Evolutionary conservation across 2,329 filamentous ascomycete genomes (phyloP).

Genomic region (Lizonia empirigonia): DNA sequence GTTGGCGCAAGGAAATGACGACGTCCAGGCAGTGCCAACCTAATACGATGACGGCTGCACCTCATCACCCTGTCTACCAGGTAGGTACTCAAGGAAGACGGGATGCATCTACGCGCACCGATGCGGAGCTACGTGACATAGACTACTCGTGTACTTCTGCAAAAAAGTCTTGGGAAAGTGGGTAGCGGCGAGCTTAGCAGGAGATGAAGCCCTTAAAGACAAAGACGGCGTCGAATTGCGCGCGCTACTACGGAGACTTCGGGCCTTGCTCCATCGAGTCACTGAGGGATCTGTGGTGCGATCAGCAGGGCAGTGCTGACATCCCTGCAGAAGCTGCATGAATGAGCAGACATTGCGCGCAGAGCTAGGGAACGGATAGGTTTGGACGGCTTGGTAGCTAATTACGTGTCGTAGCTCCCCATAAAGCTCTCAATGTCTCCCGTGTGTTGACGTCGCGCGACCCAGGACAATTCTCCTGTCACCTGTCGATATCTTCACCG

Average conservation of each 20-base stretch:
- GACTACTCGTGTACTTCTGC: conserved; percentile 9
- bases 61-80: conserved; percentile 5
- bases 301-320: conserved; percentile 29
- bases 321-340: conserved; percentile 27
- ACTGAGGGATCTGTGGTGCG: conserved; percentile 23
- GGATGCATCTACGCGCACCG: conserved; percentile 6
- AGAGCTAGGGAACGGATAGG: conserved; percentile 22
- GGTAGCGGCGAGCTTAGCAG: conserved; percentile 10
- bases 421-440: conserved; percentile 28
- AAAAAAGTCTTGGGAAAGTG: conserved; percentile 13
- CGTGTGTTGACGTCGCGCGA: conserved; percentile 19
- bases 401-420: conserved; percentile 14
- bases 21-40: conserved; percentile 21
- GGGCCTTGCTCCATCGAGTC: conserved; percentile 24
- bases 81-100: conserved; percentile 21
- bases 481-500: conserved; percentile 19
- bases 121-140: conserved; percentile 4
- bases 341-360: conserved; percentile 19
- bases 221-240: conserved; percentile 1
- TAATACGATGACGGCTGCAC: conserved; percentile 14
- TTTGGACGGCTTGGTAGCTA: conserved; percentile 20
- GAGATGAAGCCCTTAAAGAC: conserved; percentile 9
- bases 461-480: conserved; percentile 19
- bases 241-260: conserved; percentile 21
- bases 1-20: conserved; percentile 33